Base-by-base conservation (phyloP, 148 eudicot genomes). In the Vaccinium darrowii region DNA sequence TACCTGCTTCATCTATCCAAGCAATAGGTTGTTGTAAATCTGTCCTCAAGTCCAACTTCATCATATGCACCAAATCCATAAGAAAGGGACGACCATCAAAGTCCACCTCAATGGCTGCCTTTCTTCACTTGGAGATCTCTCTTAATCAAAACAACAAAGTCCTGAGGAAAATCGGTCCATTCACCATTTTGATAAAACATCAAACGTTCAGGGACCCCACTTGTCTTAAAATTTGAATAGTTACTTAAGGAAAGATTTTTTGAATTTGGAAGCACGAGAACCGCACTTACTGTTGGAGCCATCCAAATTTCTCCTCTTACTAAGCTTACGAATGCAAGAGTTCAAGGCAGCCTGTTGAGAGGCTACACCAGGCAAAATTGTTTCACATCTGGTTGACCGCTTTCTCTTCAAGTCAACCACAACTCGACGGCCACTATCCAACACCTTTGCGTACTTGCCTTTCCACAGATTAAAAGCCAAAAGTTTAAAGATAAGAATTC, bases 1-100 rank as follows among this genome's bases (percentile, higher is more conserved):
- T 77, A n/a, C 92, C 99, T 23, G 82, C 88, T 76, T 94, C 96
- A 89, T 95, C 99, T 88, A 97, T 95, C 99, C 99, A 97, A 6
- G 98, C 98, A 82, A 97, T 88, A 72, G 98, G 92, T 82, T 88
- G 90, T 85, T 89, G 91, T 72, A 79, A 47, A 58, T 93, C 94
- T 54, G 93, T 90, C 76, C 86, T 86, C 85, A 94, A 67, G 89
- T 97, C 92, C 78, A 97, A 52, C 82, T 88, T 90, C 78, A 89
- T 89, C 99, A 95, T 97, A 85, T 87, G 95, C 80, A 94, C 86
- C 86, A 97, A 93, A 84, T 97, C 98, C 62, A 97, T 73, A 27
- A 95, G 16, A 82, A 91, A 85, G 79, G 82, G 87, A 71, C 76
- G 80, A 57, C 90, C 90, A 71, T 88, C 75, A 33, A 93, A 50